Base-by-base conservation (phyloP, 495 filamentous ascomycete genomes). In the Hypomontagnella submonticulosa region DNA sequence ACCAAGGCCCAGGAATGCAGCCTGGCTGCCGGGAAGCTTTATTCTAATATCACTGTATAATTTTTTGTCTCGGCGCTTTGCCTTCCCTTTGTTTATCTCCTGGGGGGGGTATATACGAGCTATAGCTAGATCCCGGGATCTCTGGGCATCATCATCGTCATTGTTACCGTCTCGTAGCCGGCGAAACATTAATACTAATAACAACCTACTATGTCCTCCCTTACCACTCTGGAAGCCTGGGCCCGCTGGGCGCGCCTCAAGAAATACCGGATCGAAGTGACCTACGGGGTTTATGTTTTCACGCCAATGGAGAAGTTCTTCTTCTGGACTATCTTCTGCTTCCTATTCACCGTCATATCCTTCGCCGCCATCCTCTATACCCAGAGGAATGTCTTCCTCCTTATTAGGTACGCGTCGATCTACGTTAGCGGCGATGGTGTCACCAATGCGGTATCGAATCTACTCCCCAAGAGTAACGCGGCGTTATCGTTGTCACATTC, bases 211-310 rank as follows among this genome's bases (percentile, higher is more conserved):
- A 64, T 57, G 19, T 55, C 64, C 0, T 63, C 68, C 3, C 61
- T 62, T 20, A 44, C 55, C 3, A 47, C 51, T 5, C 23, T 72
- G 9, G 58, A 74, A 18, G 52, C 33, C 27, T 36, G 72, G 32
- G 38, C 63, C 34, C 61, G 72, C 16, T 79, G 76, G 77, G 57
- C 77, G n/a, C 69, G 77, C 55, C 75, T 80, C 50, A 81, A 80
- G 75, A 79, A 78, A 63, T 80, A 82, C 68, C 80, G 80, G 55
- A 68, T 83, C 19, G 80, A 83, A 18, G 79, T 82, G 11, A 80
- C 79, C 4, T 75, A 77, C 23, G 75, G 75, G 60, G 74, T 81
- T 2, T 82, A 83, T 67, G 78, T 82, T 42, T 82, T 73, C 57
- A 81, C 80, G 16, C 79, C 80, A 1, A 55, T 70, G 37, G 81